Evolutionary conservation across 305 asterid genomes (phyloP).

Genomic region (Coffea humblotiana): DNA sequence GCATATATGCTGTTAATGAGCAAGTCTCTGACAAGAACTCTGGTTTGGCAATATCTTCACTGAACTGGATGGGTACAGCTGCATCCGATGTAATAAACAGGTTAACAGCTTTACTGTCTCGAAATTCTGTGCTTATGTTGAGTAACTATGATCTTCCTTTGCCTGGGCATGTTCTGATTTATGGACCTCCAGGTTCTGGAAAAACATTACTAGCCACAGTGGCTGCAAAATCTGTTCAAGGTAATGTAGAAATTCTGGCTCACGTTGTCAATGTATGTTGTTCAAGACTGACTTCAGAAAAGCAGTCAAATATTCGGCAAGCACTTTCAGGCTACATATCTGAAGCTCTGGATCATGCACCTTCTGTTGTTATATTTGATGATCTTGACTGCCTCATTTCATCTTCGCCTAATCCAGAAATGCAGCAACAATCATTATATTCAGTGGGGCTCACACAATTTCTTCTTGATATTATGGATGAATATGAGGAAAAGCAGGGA

Average conservation of each 20-base stretch:
- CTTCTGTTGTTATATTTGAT: constrained; percentile 85
- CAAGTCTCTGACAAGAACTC: constrained; percentile 30
- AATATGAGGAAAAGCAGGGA: constrained; percentile 68
- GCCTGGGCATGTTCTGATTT: constrained; percentile 90
- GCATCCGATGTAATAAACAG: constrained; percentile 74
- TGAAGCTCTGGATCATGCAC: constrained; percentile 89
- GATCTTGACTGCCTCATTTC: constrained; percentile 89
- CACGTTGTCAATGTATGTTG: constrained; percentile 73
- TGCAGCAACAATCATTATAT: constrained; percentile 73
- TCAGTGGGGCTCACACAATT: constrained; percentile 63
- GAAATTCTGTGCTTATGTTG: constrained; percentile 57
- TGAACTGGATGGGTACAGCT: constrained; percentile 95
- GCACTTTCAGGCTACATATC: constrained; percentile 62
- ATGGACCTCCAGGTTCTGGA: constrained; percentile 98
- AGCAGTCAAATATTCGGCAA: constrained; percentile 70
- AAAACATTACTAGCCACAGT: constrained; percentile 78
- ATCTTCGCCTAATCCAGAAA: constrained; percentile 73
- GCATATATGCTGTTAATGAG: constrained; percentile 45
- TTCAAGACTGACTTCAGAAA: constrained; percentile 79
- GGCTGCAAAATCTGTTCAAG: constrained; percentile 76
- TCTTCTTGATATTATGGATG: constrained; percentile 85
- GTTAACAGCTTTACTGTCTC: constrained; percentile 65
- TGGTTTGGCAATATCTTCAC: constrained; percentile 50
- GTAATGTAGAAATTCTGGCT: constrained; percentile 68
- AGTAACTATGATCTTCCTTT: constrained; percentile 66